phyloP scores from a whole-genome alignment of 2,329 filamentous ascomycete genomes.

The Pseudogymnoascus sp. region DNA sequence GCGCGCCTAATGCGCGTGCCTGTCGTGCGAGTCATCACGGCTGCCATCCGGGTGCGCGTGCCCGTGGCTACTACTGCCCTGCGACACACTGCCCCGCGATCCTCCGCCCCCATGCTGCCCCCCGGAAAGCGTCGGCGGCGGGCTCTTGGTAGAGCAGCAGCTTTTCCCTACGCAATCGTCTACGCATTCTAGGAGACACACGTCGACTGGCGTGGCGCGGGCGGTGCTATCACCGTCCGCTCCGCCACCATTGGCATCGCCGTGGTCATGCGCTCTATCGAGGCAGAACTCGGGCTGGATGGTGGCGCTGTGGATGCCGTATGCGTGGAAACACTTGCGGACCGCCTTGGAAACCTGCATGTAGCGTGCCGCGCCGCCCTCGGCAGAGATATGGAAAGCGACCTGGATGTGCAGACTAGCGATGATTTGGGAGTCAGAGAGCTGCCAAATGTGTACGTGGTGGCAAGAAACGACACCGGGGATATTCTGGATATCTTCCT shows the following conservation, averaged over 20 bases:
- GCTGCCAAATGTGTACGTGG: slow-evolving; percentile 95
- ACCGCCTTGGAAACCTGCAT: slow-evolving; percentile 83
- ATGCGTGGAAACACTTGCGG: slow-evolving; percentile 81
- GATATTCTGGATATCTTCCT: slow-evolving; percentile 78
- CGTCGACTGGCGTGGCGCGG: slow-evolving; percentile 17
- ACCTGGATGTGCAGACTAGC: slow-evolving; percentile 92
- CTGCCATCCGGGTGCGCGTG: background rate
- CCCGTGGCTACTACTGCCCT: background rate
- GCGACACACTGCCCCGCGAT: background rate
- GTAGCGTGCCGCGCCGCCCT: slow-evolving; percentile 63
- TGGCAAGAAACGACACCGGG: slow-evolving; percentile 85
- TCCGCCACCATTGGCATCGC: slow-evolving; percentile 14
- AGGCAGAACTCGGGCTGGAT: slow-evolving; percentile 87
- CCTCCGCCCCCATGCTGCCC: background rate
- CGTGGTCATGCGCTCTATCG: slow-evolving; percentile 32
- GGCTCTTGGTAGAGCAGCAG: slow-evolving; percentile 23
- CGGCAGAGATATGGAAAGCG: slow-evolving; percentile 76
- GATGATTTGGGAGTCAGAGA: slow-evolving; percentile 89
- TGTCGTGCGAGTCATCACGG: background rate
- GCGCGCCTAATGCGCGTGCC: background rate
- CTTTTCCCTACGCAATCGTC: slow-evolving; percentile 28
- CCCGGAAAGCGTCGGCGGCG: background rate
- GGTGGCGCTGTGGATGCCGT: slow-evolving; percentile 93
- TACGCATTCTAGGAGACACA: slow-evolving; percentile 27
- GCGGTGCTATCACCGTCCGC: slow-evolving; percentile 21